Percentiles rank a stretch among this genome's conserved stretches.
Evolutionary conservation across 306 rosid genomes (phyloP).

Genomic region (Arachis hypogaea): DNA sequence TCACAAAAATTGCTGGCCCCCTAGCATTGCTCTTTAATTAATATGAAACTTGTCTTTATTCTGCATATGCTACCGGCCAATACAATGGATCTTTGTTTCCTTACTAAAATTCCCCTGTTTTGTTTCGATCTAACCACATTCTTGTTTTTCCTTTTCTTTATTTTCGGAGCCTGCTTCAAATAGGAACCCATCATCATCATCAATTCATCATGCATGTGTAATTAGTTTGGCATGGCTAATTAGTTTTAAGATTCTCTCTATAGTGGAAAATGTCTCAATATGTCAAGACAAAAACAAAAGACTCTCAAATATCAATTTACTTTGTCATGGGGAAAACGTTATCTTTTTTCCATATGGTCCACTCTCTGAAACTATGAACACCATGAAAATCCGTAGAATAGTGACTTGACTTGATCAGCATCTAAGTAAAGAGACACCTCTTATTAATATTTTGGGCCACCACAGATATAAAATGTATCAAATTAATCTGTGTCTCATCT

Average conservation of each 20-base stretch:
- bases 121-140: conserved; percentile 33
- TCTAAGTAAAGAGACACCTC: conserved; percentile 1
- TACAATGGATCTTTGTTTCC: conserved; percentile 44
- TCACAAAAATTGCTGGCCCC: no score
- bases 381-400: not conserved
- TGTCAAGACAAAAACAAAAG: not conserved
- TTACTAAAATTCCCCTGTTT: conserved; percentile 17
- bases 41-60: not conserved
- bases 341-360: conserved; percentile 1
- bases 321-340: not conserved
- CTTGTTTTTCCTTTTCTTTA: conserved; percentile 4
- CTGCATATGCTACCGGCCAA: conserved; percentile 36
- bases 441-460: not conserved
- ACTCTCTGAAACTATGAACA: not conserved
- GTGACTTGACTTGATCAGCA: conserved; percentile 36
- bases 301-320: conserved; percentile 3
- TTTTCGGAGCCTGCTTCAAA: not conserved
- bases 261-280: not conserved
- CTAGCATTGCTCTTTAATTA: no score
- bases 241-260: conserved; percentile 30
- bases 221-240: conserved; percentile 2
- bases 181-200: not conserved
- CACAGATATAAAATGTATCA: no score
- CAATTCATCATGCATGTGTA: not conserved
- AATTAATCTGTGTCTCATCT: no score